Evolutionary conservation across 345 rosid genomes (phyloP).

Genomic region (Rhodamnia rubescens): DNA sequence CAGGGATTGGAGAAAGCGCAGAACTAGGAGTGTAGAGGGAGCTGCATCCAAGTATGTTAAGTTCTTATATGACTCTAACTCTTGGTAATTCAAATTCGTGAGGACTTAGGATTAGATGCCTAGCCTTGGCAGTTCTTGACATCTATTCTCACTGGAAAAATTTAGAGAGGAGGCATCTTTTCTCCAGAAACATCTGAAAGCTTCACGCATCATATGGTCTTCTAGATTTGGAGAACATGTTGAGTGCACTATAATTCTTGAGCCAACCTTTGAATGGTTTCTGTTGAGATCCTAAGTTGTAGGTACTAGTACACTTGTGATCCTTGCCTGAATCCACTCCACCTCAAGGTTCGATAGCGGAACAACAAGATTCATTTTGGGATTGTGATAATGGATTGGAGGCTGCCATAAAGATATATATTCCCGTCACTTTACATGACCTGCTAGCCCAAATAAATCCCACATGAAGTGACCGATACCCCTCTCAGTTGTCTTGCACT

Average conservation of each 20-base stretch:
- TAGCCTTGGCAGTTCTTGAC: neutral
- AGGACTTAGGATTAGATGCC: conserved; percentile 61
- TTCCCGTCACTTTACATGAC: neutral
- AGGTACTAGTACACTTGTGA: neutral
- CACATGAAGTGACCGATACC: neutral
- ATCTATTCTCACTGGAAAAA: neutral
- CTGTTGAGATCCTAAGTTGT: neutral
- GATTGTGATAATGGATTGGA: neutral
- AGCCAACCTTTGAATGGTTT: neutral
- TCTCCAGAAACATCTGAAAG: neutral
- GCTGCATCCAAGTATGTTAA: neutral
- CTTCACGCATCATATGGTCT: neutral
- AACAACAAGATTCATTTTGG: neutral
- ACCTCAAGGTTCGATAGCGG: neutral
- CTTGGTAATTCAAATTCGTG: neutral
- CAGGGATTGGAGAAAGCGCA: neutral
- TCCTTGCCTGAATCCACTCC: neutral
- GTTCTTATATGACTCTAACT: neutral
- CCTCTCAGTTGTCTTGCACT: neutral
- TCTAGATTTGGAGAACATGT: neutral
- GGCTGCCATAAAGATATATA: rapidly evolving
- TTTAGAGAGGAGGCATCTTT: too few relatives aligned
- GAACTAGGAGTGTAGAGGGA: neutral
- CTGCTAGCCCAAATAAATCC: neutral
- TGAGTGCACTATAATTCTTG: neutral